Base-by-base conservation (phyloP, 2,329 filamentous ascomycete species). In the Endoconidiophora polonica region DNA sequence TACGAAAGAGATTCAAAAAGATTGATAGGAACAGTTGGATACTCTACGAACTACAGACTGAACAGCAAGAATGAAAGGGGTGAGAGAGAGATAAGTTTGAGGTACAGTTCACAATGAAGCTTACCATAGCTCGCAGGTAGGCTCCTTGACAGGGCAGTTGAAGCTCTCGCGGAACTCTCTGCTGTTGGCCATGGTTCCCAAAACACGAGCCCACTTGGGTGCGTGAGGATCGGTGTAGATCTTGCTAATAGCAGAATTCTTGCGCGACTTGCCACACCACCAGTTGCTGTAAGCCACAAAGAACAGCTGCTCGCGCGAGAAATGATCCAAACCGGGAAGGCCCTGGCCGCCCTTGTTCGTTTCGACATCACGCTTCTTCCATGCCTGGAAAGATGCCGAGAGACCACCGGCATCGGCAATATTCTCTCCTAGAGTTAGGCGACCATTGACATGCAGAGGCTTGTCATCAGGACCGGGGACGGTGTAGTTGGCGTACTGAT, bases 61-160 rank as follows among this genome's bases (percentile, higher is more conserved):
- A 33, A 12, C 29, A 33, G 12, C 29, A 33, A 33, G 29, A 33
- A 33, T 33, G 29, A 33, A 33, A 5, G 29, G 9, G 29, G 12
- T 7, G 7, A 12, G 12, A 33, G 29, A 33, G 9, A 33, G 16
- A 33, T 18, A 18, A 18, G 16, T 18, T 18, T 18, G 16, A 18
- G 16, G 16, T 18, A 18, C 16, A 18, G 16, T 18, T 18, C 16
- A 18, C 16, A 18, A 18, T 18, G 9, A 33, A 86, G 81, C 85
- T 86, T 54, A 86, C 80, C 81, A 85, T 52, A 86, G 63, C 63
- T 84, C 74, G 60, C 81, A 86, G 29, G 71, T 74, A 0, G 80
- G 80, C 59, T 83, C 70, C 65, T 77, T 81, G 2, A 65, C 66
- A 14, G 74, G 69, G 59, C 81, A 86, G 44, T 74, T 66, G 61